These are phyloP conservation scores for Elaphomyces granulatus DNA, from an alignment of 495 filamentous ascomycete genomes.

Conservation along the genomic window DNA sequence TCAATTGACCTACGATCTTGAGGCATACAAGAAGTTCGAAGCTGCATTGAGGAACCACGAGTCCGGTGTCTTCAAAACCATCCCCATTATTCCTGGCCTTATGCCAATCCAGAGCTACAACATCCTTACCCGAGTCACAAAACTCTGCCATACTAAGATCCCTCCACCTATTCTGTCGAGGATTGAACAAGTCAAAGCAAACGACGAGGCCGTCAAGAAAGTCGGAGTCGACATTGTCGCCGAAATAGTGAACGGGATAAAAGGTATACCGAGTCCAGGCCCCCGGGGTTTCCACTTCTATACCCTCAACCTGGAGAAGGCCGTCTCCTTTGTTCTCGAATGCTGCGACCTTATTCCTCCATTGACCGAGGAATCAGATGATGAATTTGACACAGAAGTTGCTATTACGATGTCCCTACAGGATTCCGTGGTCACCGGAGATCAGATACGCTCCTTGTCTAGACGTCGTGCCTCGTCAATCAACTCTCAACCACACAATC, in stretches of 20 bases:
- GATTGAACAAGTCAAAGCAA: slow-evolving; percentile 66
- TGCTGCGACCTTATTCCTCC: slow-evolving; percentile 65
- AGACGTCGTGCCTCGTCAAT: slow-evolving; percentile 37
- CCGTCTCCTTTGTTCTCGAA: slow-evolving; percentile 85
- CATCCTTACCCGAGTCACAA: slow-evolving; percentile 88
- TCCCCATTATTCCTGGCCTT: slow-evolving; percentile 84
- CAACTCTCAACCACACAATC: slow-evolving; percentile 54
- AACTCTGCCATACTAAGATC: slow-evolving; percentile 76
- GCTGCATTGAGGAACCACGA: slow-evolving; percentile 61
- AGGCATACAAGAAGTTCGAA: slow-evolving; percentile 71
- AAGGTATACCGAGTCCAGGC: slow-evolving; percentile 40
- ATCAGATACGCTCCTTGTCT: no score
- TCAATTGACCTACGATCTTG: slow-evolving; percentile 88
- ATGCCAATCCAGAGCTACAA: slow-evolving; percentile 98
- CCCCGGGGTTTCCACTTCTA: slow-evolving; percentile 91
- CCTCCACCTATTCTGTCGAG: slow-evolving; percentile 53
- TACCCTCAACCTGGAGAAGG: slow-evolving; percentile 92
- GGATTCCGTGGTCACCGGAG: slow-evolving; percentile 18
- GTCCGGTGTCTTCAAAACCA: slow-evolving; percentile 72
- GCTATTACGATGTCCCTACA: slow-evolving; percentile 23
- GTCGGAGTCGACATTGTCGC: slow-evolving; percentile 39
- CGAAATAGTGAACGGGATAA: slow-evolving; percentile 39
- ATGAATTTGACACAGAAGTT: slow-evolving; percentile 22
- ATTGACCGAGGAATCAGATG: slow-evolving; percentile 35
- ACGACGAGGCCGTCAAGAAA: slow-evolving; percentile 77